These are phyloP conservation scores for Scenedesmus sp. DNA, from an alignment of 163 green algal genomes.

Conservation along the genomic window DNA sequence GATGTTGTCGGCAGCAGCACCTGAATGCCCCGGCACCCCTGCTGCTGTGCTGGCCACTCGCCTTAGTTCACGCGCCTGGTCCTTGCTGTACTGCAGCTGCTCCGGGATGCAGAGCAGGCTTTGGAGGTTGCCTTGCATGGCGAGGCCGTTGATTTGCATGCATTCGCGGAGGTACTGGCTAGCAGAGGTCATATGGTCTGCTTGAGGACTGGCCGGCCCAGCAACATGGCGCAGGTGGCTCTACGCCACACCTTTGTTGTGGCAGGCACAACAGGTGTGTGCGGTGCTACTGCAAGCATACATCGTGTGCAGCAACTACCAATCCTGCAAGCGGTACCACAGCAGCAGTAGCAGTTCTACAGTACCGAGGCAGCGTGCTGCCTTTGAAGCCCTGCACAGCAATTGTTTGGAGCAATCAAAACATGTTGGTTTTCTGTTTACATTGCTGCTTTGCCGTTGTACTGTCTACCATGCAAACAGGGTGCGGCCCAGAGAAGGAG, in stretches of 20 bases:
- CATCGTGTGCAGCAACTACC: background rate
- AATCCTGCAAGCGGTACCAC: background rate
- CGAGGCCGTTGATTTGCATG: conserved; percentile 11
- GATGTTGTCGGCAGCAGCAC: background rate
- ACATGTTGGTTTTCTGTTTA: background rate
- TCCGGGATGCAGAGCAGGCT: conserved; percentile 17
- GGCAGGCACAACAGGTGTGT: conserved; percentile 3
- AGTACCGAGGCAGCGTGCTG: background rate
- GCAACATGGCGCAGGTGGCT: background rate
- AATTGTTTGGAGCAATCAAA: too few relatives aligned
- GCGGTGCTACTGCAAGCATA: background rate
- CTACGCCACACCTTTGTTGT: conserved; percentile 51
- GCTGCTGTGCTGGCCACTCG: background rate
- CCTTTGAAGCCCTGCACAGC: too few relatives aligned
- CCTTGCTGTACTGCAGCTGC: conserved; percentile 8
- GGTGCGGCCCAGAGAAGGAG: background rate
- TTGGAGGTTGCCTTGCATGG: background rate
- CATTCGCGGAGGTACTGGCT: conserved; percentile 35
- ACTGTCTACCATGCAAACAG: background rate
- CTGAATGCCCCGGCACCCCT: background rate
- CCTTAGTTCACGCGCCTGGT: background rate
- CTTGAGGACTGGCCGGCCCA: conserved; percentile 21
- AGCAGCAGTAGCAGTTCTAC: background rate
- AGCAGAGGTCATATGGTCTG: background rate
- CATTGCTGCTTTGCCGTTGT: background rate